Evolutionary conservation across 108 stramenopile species (phyloP).

Genomic region (Schizochytrium sp.): DNA sequence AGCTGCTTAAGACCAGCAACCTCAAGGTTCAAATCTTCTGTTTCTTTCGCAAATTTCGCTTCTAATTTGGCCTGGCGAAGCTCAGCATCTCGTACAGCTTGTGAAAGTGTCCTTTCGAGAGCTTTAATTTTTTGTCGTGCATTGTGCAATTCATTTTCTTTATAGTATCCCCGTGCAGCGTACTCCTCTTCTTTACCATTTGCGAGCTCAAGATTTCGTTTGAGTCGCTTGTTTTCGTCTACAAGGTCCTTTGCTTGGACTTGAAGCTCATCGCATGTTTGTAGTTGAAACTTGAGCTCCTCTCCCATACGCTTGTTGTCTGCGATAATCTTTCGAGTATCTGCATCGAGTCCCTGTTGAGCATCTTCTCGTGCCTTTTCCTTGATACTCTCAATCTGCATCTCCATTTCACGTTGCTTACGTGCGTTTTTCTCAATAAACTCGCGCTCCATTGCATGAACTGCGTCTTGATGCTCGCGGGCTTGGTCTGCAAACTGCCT

Average conservation of each 20-base stretch:
- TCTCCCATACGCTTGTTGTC: constrained; percentile 75
- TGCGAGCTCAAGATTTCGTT: constrained; percentile 67
- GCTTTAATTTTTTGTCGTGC: constrained; percentile 52
- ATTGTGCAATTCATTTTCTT: constrained; percentile 64
- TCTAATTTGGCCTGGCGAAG: background rate
- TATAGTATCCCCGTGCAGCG: constrained; percentile 62
- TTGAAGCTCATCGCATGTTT: constrained; percentile 70
- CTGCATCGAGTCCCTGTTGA: constrained; percentile 68
- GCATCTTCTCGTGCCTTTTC: constrained; percentile 72
- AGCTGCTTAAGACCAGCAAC: constrained; percentile 71
- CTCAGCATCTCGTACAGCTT: constrained; percentile 27
- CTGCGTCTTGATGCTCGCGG: constrained; percentile 61
- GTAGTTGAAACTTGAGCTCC: constrained; percentile 75
- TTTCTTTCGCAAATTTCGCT: constrained; percentile 63
- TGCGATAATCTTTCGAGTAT: constrained; percentile 68
- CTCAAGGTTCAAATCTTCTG: constrained; percentile 73
- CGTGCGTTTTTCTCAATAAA: constrained; percentile 68
- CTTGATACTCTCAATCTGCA: constrained; percentile 27
- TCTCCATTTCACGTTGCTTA: constrained; percentile 48
- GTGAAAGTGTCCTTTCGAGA: constrained; percentile 53
- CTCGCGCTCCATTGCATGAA: constrained; percentile 65
- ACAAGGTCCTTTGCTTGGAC: constrained; percentile 63
- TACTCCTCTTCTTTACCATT: constrained; percentile 74
- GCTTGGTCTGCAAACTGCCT: constrained; percentile 62
- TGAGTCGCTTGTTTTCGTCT: constrained; percentile 59